Evolutionary conservation across 306 rosid species (phyloP), one percentile per base, ranked within the genome.

Genomic region (Albizia julibrissin): DNA sequence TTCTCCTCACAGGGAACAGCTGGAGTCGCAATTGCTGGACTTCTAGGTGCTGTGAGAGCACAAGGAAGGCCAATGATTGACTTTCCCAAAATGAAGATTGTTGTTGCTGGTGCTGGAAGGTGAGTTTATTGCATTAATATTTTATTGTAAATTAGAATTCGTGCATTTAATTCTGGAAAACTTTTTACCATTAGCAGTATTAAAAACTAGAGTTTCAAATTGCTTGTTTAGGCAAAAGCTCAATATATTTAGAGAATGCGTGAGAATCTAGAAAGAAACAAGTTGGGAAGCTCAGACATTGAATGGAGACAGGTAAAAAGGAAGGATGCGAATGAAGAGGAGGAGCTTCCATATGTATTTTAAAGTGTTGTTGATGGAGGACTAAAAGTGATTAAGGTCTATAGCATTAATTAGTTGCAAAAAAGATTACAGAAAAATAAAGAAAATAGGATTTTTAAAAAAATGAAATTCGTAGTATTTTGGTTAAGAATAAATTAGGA

Each of bases 61-160:
- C 99, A 96, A 91, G 99, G 98, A 83, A 92, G 96, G 88, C 87
- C 97, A 72, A 92, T 96, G 99, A 93, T 96, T 81, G 99, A 96
- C 88, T 96, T 96, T 77, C 98, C 99, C 56, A 96, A 93, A 83
- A 95, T 90, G 77, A 96, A 92, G 91, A 96, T 96, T 82, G 99
- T 96, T 87, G 99, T 96, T 80, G 99, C 99, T 73, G 99, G 99
- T 86, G 99, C 99, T 87, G 99, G 99, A 90, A 96, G 99, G 99
- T 93, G 82, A 78, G 90, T 73, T 68, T 26, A 52, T 85, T 58
- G 74, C 68, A 40, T 78, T 69, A 69, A 69, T 71, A 54, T 15
- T 71, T 44, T n/a, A 26, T 44, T 26, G 11, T 24, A 43, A 42
- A 26, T 24, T 43, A 10, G 7, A 69, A 40, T 69, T 69, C 21